These are phyloP conservation scores for Pseudogymnoascus sp. DNA, from an alignment of 2,329 filamentous ascomycete species.

Conservation along the genomic window DNA sequence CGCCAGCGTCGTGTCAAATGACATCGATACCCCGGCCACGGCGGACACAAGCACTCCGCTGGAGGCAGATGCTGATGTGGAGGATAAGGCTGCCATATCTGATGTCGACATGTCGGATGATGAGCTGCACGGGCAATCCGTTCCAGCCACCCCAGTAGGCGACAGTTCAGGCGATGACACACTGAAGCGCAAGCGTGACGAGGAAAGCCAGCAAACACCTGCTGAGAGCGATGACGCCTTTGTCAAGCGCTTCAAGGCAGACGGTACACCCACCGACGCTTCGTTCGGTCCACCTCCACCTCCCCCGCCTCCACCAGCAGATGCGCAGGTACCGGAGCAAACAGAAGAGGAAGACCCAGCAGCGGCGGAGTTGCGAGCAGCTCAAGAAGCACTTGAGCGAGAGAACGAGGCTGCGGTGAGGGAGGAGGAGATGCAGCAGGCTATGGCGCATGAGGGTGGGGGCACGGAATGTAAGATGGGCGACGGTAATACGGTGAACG, in stretches of 20 bases:
- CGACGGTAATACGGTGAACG: not conserved
- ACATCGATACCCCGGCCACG: conserved; percentile 4
- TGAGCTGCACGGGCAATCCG: conserved; percentile 34
- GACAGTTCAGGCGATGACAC: conserved; percentile 15
- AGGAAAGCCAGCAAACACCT: conserved; percentile 28
- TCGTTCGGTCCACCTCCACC: conserved; percentile 13
- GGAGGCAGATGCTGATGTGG: conserved; percentile 20
- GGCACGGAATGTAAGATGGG: not conserved
- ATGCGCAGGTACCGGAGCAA: conserved; percentile 1
- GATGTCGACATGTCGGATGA: conserved; percentile 30
- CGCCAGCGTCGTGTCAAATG: conserved; percentile 20
- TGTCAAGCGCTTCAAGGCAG: conserved; percentile 25
- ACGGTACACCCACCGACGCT: conserved; percentile 8
- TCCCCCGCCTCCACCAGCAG: conserved; percentile 22
- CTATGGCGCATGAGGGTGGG: not conserved
- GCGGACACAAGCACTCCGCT: conserved; percentile 34
- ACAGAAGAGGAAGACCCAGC: conserved; percentile 15
- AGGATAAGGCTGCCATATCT: conserved; percentile 20
- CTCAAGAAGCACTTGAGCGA: conserved; percentile 25
- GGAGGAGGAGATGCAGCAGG: not conserved
- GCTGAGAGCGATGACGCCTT: conserved; percentile 17
- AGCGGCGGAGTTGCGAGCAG: conserved; percentile 16
- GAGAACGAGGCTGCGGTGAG: conserved; percentile 21
- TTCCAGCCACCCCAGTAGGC: conserved; percentile 38
- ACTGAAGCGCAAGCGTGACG: conserved; percentile 58